Evolutionary conservation across 1,284 basidiomycete species (phyloP), one percentile per base, ranked within the genome.

Genomic region (Fomitopsis schrenkii): DNA sequence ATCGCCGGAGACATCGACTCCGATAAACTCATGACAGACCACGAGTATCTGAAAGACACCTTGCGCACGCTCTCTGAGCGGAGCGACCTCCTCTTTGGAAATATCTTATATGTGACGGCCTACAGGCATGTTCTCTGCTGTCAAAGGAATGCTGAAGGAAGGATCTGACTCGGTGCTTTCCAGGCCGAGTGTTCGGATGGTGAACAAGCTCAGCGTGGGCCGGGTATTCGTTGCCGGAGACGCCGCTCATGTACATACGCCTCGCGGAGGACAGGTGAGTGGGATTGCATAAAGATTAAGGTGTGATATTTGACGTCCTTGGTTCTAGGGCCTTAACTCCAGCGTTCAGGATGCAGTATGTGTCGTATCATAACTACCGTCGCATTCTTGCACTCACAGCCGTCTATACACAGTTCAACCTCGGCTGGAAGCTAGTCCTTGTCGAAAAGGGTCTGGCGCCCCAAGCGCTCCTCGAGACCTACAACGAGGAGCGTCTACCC

Each of bases 111-210:
- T 55, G 10, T 63, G 10, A 42, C 59, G 12, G 59, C 63, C 6
- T 65, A 44, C 28, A 55, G 50, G 62, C 61, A 30, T 30, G 62
- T 15, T n/a, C n/a, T n/a, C n/a, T 38, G 38, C 38, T 12, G 8
- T 38, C 58, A 12, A 55, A 3, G 6, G 3, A 44, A n/a, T 52
- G 15, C 33, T 52, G 14, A 41, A 59, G 3, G 53, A 28, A 5
- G 59, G 56, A 52, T n/a, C 5, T 12, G 6, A 22, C 46, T 15
- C 44, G 3, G 15, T 2, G 1, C 30, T 19, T 9, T 59, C 5
- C 40, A 78, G 77, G 33, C 71, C 75, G 0, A 77, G 76, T 62
- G 73, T 77, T 44, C 66, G 76, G 1, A 76, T 77, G 72, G 73
- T 74, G 5, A 68, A 76, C 44, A 71, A 72, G 55, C 74, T 79